Percentiles rank a stretch among this genome's conserved stretches.
Conservation (phyloP, 202 grass and related monocot genomes). For the Zizania palustris region DNA sequence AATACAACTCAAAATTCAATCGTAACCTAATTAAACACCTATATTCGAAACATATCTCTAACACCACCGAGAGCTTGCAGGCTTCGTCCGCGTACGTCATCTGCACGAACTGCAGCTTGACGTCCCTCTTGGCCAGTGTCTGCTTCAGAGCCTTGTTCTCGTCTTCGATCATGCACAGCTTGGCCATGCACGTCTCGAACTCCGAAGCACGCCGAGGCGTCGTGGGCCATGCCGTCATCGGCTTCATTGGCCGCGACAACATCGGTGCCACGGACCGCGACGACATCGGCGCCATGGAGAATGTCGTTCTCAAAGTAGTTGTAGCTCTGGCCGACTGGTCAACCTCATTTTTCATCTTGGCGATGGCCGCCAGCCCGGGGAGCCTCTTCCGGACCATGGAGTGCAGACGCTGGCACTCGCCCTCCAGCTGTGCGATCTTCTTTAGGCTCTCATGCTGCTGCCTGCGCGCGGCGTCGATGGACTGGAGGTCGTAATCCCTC, state of each 20-base stretch:
- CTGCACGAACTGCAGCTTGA: constrained; percentile 60
- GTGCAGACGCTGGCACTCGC: constrained; percentile 86
- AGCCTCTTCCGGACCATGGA: constrained; percentile 78
- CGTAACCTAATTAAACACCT: too few relatives aligned
- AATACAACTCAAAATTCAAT: too few relatives aligned
- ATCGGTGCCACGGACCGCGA: not conserved
- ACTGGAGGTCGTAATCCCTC: constrained; percentile 75
- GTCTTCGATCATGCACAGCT: constrained; percentile 64
- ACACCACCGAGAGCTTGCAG: constrained; percentile 45
- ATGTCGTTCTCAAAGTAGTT: constrained; percentile 45
- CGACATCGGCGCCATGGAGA: constrained; percentile 32
- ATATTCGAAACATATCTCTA: too few relatives aligned
- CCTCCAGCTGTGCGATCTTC: constrained; percentile 66
- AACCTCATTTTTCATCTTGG: constrained; percentile 86
- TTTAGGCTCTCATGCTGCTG: constrained; percentile 65
- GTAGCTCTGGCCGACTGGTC: constrained; percentile 38
- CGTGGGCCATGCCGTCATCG: not conserved
- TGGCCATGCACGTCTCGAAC: constrained; percentile 26
- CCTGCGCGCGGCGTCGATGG: constrained; percentile 64
- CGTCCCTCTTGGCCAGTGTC: constrained; percentile 66
- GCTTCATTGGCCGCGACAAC: not conserved
- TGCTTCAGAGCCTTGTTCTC: constrained; percentile 83
- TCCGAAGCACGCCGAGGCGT: constrained; percentile 29
- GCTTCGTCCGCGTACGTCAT: constrained; percentile 55
- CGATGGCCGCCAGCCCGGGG: constrained; percentile 75